Base-by-base conservation (phyloP, 768 basidiomycete genomes). In the Royoungia palumana region DNA sequence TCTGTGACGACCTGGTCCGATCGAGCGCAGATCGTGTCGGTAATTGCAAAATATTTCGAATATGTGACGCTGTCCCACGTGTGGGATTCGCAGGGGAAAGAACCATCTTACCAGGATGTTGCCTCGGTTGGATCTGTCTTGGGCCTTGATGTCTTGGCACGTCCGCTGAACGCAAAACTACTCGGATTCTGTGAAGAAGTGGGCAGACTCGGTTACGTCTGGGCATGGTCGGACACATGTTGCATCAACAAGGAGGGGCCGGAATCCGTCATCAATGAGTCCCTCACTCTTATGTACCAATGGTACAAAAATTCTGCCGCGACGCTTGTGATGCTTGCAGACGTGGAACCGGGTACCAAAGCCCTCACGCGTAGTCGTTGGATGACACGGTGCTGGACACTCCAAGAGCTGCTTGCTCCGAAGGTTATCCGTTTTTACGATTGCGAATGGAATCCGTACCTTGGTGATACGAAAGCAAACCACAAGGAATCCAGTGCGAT, bases 331-430 rank as follows among this genome's bases (percentile, higher is more conserved):
- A 6, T 46, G 19, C 44, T 46, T 25, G 13, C 32, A 24, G 21
- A 24, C 20, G 21, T 35, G 22, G 22, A 35, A 7, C 22, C 32
- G 1, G 21, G 19, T 14, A 12, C n/a, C 0, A 20, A 32, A 19
- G 35, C 22, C 12, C 24, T 46, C 17, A 27, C 16, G 5, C n/a
- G 13, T 46, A 46, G 25, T n/a, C 16, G 35, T 27, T 46, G 44
- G 44, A 46, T 52, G 43, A 45, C 35, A 5, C 51, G 44, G 5
- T 34, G 38, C 2, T 45, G 51, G 51, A 48, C 51, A 5, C 41
- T 51, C n/a, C 45, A 41, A 20, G 51, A 53, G 21, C 21, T 53
- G 19, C 47, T 53, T 16, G 42, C 51, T 8, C 30, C 51, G 6
- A 53, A 34, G 19, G 39, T 41, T 20, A 30, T 53, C 17, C 47